These are phyloP conservation scores for Glarea lozoyensis DNA, from an alignment of 495 filamentous ascomycete genomes.

Conservation along the genomic window DNA sequence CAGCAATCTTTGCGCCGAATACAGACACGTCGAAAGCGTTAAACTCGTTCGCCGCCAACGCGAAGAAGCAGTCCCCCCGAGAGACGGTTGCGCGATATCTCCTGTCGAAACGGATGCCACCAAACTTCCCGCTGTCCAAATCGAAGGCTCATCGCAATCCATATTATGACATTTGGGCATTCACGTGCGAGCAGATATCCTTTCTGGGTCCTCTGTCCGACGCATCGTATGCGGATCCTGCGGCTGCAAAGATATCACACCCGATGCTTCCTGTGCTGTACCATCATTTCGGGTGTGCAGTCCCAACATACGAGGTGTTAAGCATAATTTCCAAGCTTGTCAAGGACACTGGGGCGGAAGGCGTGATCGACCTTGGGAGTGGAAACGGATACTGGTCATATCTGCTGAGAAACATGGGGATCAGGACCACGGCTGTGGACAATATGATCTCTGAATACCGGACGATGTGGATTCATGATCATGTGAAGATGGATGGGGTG, in stretches of 20 bases:
- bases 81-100: conserved; percentile 40
- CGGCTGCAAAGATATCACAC: conserved; percentile 33
- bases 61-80: conserved; percentile 47
- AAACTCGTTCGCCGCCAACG: conserved; percentile 43
- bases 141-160: conserved; percentile 40
- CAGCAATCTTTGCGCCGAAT: conserved; percentile 43
- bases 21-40: conserved; percentile 42
- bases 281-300: conserved; percentile 59
- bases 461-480: conserved; percentile 50
- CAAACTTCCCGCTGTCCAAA: conserved; percentile 27
- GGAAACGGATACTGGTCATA: conserved; percentile 58
- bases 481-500: conserved; percentile 35
- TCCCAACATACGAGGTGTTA: conserved; percentile 46
- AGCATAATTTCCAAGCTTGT: conserved; percentile 35
- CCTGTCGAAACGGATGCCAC: conserved; percentile 26
- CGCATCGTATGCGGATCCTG: conserved; percentile 13
- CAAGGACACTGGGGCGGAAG: conserved; percentile 22
- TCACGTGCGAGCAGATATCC: conserved; percentile 28
- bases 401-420: conserved; percentile 39
- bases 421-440: conserved; percentile 37
- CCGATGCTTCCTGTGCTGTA: conserved; percentile 53
- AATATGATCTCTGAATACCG: conserved; percentile 46
- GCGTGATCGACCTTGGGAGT: conserved; percentile 43
- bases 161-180: conserved; percentile 47
- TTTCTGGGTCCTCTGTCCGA: conserved; percentile 9